Evolutionary conservation across 208 protist species (phyloP), one percentile per base, ranked within the genome.

Genomic region (Vickermania spadyakhi): DNA sequence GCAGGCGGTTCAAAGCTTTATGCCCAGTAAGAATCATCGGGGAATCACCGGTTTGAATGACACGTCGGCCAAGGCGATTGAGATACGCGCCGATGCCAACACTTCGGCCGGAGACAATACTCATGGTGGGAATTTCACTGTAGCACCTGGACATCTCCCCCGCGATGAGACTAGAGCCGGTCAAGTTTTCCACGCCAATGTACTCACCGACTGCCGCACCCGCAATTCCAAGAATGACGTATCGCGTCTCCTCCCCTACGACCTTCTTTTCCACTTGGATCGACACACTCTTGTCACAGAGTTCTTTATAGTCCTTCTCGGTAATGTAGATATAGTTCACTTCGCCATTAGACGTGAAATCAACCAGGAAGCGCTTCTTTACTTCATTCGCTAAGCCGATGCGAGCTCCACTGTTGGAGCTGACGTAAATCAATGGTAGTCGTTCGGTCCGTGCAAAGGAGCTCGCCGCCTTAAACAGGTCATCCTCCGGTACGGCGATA

Each of bases 81-180:
- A 99, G 71, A 70, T 99, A 99, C 1, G 98, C 96, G 18, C 98
- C 98, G 70, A 99, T 99, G 61, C 98, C 98, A 28, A 99, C 97
- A 28, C 96, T 97, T 45, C 97, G 86, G 54, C 95, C 97, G 0
- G 96, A 91, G 26, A 98, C 97, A 56, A 98, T 73, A 28, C 95
- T 97, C 45, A 99, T 93, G 1, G 98, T 99, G 45, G 98, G 98
- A 31, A 96, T 96, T 58, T 97, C 88, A 50, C 93, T 79, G 75
- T 99, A 99, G 66, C 94, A 96, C 52, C 80, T 79, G 23, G 95
- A 97, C 52, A 98, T 99, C 73, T 99, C 93, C 23, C 98, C 97
- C 13, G 98, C 98, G 66, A 98, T 95, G 51, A 97, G 75, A 50
- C 93, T 97, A 4, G 95, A 98, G 52, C 97, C 97, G 53, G 86